These are phyloP conservation scores for Allantophomopsis lycopodina DNA, from an alignment of 2,329 filamentous ascomycete genomes.

Conservation along the genomic window DNA sequence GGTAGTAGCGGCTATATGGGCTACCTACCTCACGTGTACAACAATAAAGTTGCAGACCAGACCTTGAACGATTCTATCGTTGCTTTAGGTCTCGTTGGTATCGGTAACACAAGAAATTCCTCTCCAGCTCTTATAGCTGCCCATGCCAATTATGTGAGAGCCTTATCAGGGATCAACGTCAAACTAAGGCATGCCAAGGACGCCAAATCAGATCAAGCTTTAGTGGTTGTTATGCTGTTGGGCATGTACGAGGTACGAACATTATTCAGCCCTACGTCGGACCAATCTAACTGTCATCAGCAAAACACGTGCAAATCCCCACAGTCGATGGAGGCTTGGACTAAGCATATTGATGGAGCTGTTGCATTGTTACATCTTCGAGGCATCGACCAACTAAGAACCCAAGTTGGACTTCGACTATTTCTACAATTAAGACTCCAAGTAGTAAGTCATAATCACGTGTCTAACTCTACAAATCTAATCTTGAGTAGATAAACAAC, in stretches of 20 bases:
- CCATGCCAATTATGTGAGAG: constrained; percentile 27
- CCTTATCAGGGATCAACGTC: constrained; percentile 33
- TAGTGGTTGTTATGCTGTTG: constrained; percentile 37
- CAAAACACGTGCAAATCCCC: too few relatives aligned
- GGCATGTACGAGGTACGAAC: constrained; percentile 43
- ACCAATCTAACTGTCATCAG: too few relatives aligned
- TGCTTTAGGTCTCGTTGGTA: too few relatives aligned
- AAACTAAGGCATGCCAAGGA: constrained; percentile 30
- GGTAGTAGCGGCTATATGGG: too few relatives aligned
- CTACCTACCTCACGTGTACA: too few relatives aligned
- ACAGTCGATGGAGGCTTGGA: constrained; percentile 34
- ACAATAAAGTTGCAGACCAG: too few relatives aligned
- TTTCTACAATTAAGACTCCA: constrained; percentile 32
- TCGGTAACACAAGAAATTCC: too few relatives aligned
- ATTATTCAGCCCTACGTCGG: constrained; percentile 30
- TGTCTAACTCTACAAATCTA: constrained; percentile 23
- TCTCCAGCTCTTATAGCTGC: too few relatives aligned
- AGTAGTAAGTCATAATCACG: too few relatives aligned
- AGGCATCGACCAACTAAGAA: constrained; percentile 30
- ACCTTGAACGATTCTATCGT: too few relatives aligned
- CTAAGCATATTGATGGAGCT: constrained; percentile 38
- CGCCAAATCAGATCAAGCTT: constrained; percentile 32
- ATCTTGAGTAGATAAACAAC: constrained; percentile 23
- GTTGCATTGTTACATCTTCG: constrained; percentile 34
- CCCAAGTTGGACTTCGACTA: constrained; percentile 31